A percentile compares a stretch with the other conserved stretches of the same genome.
These are phyloP conservation scores for Mrakia hoshinonis DNA, from an alignment of 768 basidiomycete species.

Conservation along the genomic window DNA sequence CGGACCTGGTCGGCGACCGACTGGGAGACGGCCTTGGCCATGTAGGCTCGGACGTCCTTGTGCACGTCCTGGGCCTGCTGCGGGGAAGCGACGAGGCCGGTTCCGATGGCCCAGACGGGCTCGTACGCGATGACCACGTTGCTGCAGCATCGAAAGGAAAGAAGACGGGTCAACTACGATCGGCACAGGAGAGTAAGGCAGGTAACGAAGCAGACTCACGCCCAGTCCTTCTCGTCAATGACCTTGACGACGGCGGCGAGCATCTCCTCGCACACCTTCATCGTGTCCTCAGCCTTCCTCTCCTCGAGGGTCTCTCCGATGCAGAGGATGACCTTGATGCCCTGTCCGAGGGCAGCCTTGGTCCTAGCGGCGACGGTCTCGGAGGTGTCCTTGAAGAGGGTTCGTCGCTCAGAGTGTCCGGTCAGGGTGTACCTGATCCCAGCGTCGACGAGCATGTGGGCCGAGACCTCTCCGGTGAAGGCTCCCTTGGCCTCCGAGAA, in stretches of 20 bases:
- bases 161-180: background rate
- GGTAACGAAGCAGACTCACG: conserved; percentile 46
- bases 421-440: conserved; percentile 83
- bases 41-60: conserved; percentile 65
- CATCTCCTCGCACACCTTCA: conserved; percentile 70
- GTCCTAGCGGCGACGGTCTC: conserved; percentile 73
- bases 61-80: conserved; percentile 84
- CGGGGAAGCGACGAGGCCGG: conserved; percentile 86
- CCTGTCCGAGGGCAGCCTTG: conserved; percentile 63
- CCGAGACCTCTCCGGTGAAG: conserved; percentile 93
- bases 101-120: conserved; percentile 95
- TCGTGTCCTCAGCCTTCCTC: conserved; percentile 70
- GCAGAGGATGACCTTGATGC: conserved; percentile 84
- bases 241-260: conserved; percentile 63
- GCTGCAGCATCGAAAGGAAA: conserved; percentile 43
- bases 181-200: conserved; percentile 15
- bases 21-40: conserved; percentile 56
- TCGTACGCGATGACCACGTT: conserved; percentile 92
- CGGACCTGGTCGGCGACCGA: conserved; percentile 64
- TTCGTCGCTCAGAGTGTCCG: conserved; percentile 94
- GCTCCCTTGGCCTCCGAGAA: conserved; percentile 77
- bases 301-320: conserved; percentile 87
- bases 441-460: conserved; percentile 76
- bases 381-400: conserved; percentile 81
- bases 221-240: conserved; percentile 60